Evolutionary conservation across 2,329 filamentous ascomycete genomes (phyloP).

Genomic region (Thyridium curvatum): DNA sequence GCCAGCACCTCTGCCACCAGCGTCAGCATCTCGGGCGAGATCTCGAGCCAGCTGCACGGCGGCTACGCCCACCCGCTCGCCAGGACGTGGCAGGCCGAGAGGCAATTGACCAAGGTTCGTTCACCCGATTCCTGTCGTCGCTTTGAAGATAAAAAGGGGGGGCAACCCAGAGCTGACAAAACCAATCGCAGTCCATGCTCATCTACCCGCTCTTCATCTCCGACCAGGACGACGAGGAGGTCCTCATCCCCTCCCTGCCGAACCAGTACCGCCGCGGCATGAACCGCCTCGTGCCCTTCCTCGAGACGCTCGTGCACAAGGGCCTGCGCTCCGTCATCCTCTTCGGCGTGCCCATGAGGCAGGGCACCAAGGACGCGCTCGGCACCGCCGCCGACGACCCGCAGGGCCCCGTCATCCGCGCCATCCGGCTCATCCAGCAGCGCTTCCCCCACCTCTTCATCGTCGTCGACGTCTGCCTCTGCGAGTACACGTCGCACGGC

Average conservation of each 20-base stretch:
- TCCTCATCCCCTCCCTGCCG: constrained; percentile 81
- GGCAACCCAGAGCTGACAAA: neutral
- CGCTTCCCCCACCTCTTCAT: constrained; percentile 90
- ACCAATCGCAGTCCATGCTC: constrained; percentile 72
- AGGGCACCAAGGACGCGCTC: constrained; percentile 80
- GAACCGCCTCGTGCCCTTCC: constrained; percentile 77
- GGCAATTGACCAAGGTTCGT: constrained; percentile 75
- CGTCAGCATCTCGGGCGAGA: constrained; percentile 67
- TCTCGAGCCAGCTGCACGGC: constrained; percentile 76
- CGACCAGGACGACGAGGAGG: constrained; percentile 89
- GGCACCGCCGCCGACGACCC: constrained; percentile 92
- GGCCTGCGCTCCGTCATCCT: constrained; percentile 90
- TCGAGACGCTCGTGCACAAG: constrained; percentile 81
- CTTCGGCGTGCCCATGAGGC: constrained; percentile 83
- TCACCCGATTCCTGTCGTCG: neutral
- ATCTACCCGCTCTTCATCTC: constrained; percentile 97
- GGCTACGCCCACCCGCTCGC: constrained; percentile 77
- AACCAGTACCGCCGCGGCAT: constrained; percentile 84
- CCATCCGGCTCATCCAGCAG: constrained; percentile 76
- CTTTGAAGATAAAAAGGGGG: too few species aligned
- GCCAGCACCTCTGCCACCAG: constrained; percentile 61
- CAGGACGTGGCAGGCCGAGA: constrained; percentile 76
- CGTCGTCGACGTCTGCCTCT: constrained; percentile 88
- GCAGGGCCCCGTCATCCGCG: constrained; percentile 81
- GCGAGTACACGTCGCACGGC: constrained; percentile 96